Evolutionary conservation across 106 monocot species (phyloP), one percentile per base, ranked within the genome.

Genomic region (Hemerocallis citrina): DNA sequence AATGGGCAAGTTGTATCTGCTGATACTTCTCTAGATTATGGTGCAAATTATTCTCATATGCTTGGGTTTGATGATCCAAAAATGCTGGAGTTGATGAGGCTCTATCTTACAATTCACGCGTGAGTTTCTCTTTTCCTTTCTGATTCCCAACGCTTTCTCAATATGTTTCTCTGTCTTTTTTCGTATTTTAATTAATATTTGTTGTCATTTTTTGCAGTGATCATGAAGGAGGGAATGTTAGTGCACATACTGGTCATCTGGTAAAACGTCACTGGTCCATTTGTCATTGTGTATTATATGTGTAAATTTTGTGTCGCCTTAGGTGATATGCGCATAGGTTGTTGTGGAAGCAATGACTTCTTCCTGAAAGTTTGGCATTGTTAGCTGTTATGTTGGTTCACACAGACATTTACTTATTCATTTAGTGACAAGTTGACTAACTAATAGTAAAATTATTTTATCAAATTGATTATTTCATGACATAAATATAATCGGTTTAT

Each of bases 161-260:
- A 4, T 1, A 16, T 54, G 30, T 24, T 29, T 41, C n/a, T 16
- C n/a, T 44, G 2, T 27, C 34, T 44, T 30, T 42, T 27, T 4
- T 40, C 19, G 46, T 0, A 39, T 1, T 34, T 41, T 61, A 4
- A 62, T 50, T 50, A 16, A 29, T 58, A 64, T 65, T 9, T 4
- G 3, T 78, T 41, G 3, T 30, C 54, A 65, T 76, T n/a, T 55
- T 64, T 29, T 75, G 27, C 69, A 96, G 96, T 75, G 96, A 96
- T 73, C 96, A 96, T 73, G 96, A 96, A 79, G 96, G 96, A 34
- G 96, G 96, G 27, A 96, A 96, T 87, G 96, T 96, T 58, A 96
- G 96, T 65, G 83, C 96, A 49, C 96, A 96, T 46, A 96, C 96
- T 67, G 96, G 77, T 72, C 96, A 96, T 75, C 76, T 96, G 78